Conservation (phyloP, 768 basidiomycete genomes). For the Panaeolus cyanescens region DNA sequence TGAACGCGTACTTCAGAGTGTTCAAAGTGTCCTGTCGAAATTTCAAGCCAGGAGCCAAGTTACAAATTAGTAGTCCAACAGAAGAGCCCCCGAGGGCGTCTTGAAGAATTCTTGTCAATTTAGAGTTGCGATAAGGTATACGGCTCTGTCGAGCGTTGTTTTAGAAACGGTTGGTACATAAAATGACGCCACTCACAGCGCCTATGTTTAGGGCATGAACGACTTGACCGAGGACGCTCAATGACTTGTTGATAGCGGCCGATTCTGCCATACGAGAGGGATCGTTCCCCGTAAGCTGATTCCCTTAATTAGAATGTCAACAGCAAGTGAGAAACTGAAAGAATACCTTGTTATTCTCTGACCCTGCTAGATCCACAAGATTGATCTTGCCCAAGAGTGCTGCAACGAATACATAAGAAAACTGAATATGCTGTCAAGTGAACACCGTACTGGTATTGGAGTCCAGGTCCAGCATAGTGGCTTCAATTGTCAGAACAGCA, state of each 20-base stretch:
- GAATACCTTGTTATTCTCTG: conserved; percentile 83
- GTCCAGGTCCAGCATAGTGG: conserved; percentile 54
- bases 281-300: conserved; percentile 80
- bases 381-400: conserved; percentile 79
- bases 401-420: conserved; percentile 23
- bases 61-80: conserved; percentile 82
- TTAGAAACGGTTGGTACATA: conserved; percentile 7
- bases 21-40: conserved; percentile 88
- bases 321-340: not conserved
- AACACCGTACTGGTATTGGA: conserved; percentile 52
- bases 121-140: conserved; percentile 89
- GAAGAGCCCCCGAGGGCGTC: conserved; percentile 86
- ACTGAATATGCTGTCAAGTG: not conserved
- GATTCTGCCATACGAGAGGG: conserved; percentile 87
- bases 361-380: conserved; percentile 87
- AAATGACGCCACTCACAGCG: conserved; percentile 44
- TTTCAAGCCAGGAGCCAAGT: conserved; percentile 79
- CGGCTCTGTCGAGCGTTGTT: conserved; percentile 47
- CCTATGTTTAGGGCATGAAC: conserved; percentile 82
- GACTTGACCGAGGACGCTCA: conserved; percentile 86
- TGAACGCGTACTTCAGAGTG: conserved; percentile 73
- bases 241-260: conserved; percentile 85
- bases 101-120: conserved; percentile 87
- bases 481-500: conserved; percentile 78
- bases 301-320: not conserved